Base-by-base conservation (phyloP, 345 rosid genomes). In the Rubroshorea leprosula region DNA sequence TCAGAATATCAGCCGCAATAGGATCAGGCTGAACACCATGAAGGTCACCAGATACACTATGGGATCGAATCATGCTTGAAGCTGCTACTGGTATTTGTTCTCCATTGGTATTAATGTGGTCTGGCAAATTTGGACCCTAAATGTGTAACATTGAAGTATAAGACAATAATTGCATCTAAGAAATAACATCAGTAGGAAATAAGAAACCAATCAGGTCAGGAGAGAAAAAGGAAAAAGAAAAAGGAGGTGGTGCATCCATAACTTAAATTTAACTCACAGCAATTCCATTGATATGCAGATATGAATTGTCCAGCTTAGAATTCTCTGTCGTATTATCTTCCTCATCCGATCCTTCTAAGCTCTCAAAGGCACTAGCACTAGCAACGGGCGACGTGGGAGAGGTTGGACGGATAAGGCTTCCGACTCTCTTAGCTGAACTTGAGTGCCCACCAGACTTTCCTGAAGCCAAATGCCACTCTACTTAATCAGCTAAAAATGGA, bases 11-110 rank as follows among this genome's bases (percentile, higher is more conserved):
- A 65, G 99, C 99, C 0, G 99, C 90, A 69, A 94, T 82, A 62
- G 97, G 99, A 78, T 94, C 93, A 22, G 99, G 97, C 73, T 84
- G 99, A 72, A 94, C 97, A 31, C 96, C 99, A 78, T 90, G 97
- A 54, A 94, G 76, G 61, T 94, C 96, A 23, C 96, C 97, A 46
- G 99, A 81, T 13, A 87, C 83, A 66, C 99, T 90, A 63, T 94
- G 97, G 38, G 99, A 84, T 45, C 95, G 86, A 71, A 94, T 90
- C 90, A 90, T 84, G 64, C 76, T 84, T 49, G 97, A 72, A 63
- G 94, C 80, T 60, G 79, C 83, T 65, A 77, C 38, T 49, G 84
- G 49, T n/a, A 77, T 59, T 64, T 70, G 80, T 57, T 84, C 97
- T 58, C 75, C 89, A 68, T 73, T 81, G 23, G 80, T 80, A 72